A percentile compares a stretch with the other conserved stretches of the same genome.
Conservation (phyloP, 2,329 filamentous ascomycete genomes). For the Aspergillus tanneri region DNA sequence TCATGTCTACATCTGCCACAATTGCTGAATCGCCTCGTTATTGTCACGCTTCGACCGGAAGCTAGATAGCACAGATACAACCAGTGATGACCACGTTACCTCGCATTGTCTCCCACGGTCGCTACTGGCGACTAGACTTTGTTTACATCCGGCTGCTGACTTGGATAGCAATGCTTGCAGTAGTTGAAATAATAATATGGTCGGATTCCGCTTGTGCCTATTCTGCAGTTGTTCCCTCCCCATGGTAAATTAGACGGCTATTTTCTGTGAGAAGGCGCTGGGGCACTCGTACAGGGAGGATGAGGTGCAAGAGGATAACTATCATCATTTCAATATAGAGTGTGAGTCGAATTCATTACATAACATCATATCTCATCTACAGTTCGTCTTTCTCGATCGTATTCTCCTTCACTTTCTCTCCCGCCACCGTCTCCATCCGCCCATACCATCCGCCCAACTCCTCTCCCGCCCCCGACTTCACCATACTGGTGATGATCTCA, state of each 20-base stretch:
- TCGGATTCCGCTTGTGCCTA: no score
- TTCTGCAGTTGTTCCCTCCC: no score
- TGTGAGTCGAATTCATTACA: constrained; percentile 13
- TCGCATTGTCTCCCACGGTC: background rate
- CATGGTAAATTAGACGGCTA: no score
- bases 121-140: background rate
- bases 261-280: no score
- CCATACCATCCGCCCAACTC: constrained; percentile 45
- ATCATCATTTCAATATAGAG: background rate
- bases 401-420: constrained; percentile 10
- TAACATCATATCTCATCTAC: constrained; percentile 22
- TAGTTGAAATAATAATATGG: background rate
- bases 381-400: constrained; percentile 30
- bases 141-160: background rate
- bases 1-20: constrained; percentile 12
- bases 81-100: constrained; percentile 19
- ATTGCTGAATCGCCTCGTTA: constrained; percentile 9
- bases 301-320: no score
- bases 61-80: constrained; percentile 26
- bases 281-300: no score
- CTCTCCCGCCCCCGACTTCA: constrained; percentile 44
- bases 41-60: constrained; percentile 13
- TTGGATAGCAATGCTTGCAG: background rate
- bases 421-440: constrained; percentile 28
- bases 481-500: constrained; percentile 70